Percentiles rank a stretch among this genome's conserved stretches.
Evolutionary conservation across 2,329 filamentous ascomycete species (phyloP).

Genomic region (Purpureocillium takamizusanense): DNA sequence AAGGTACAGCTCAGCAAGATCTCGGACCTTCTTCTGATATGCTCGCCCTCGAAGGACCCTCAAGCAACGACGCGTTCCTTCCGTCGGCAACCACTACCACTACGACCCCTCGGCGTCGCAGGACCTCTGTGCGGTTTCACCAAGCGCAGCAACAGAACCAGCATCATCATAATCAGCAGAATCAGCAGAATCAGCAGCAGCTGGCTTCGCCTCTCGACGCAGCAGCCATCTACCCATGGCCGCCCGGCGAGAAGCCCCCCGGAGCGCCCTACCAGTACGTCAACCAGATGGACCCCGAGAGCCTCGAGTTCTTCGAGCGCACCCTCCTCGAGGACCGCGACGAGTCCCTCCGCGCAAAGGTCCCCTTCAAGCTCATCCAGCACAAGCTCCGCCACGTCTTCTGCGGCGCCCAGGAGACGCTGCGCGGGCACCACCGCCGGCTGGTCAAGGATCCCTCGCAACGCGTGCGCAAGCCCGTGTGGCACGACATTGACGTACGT

Average conservation of each 20-base stretch:
- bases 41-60: too few species aligned
- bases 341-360: not conserved
- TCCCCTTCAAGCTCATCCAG: constrained; percentile 4
- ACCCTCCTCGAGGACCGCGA: not conserved
- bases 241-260: not conserved
- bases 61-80: too few species aligned
- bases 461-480: constrained; percentile 4
- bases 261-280: constrained; percentile 1
- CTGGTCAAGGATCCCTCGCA: not conserved
- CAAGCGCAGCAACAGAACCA: too few species aligned
- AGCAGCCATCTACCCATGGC: not conserved
- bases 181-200: not conserved
- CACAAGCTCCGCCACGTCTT: not conserved
- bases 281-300: constrained; percentile 3
- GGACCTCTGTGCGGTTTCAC: too few species aligned
- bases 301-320: not conserved
- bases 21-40: not conserved
- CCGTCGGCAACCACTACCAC: too few species aligned
- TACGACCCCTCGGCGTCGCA: not conserved
- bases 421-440: constrained; percentile 1
- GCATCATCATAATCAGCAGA: too few species aligned
- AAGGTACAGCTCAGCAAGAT: too few species aligned
- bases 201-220: not conserved
- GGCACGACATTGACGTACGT: constrained; percentile 2
- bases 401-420: constrained; percentile 2